Conservation (phyloP, 768 basidiomycete genomes). For the Pleurotus tuber-regium region DNA sequence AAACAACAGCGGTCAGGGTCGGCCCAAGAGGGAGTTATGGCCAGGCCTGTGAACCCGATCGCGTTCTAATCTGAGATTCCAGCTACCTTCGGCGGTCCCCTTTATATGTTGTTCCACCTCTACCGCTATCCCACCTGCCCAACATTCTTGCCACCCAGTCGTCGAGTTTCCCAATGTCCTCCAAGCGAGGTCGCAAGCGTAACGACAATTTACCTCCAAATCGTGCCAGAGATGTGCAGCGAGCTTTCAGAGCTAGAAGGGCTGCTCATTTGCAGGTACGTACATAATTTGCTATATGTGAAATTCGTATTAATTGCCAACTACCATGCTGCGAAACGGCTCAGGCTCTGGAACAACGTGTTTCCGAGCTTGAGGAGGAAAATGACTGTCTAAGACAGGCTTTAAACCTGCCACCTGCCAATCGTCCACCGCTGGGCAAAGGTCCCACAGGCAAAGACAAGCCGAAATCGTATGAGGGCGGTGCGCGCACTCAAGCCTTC, state of each 20-base stretch:
- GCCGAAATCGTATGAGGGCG: constrained; percentile 48
- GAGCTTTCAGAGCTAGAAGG: constrained; percentile 85
- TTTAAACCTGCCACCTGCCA: constrained; percentile 71
- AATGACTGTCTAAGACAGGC: constrained; percentile 70
- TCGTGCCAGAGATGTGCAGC: constrained; percentile 84
- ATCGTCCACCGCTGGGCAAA: constrained; percentile 70
- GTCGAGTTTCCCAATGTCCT: constrained; percentile 58
- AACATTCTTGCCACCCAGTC: constrained; percentile 24
- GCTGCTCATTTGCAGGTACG: constrained; percentile 82
- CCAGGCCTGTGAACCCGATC: constrained; percentile 11
- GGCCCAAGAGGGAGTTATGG: constrained; percentile 5
- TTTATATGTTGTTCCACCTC: constrained; percentile 37
- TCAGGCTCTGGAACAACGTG: constrained; percentile 80
- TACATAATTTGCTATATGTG: constrained; percentile 30
- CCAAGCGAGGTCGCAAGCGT: constrained; percentile 84
- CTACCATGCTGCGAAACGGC: constrained; percentile 23
- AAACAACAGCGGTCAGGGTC: constrained; percentile 6
- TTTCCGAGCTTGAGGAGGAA: constrained; percentile 82
- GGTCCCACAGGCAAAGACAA: constrained; percentile 89
- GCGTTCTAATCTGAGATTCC: constrained; percentile 13
- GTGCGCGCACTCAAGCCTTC: constrained; percentile 26
- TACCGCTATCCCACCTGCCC: constrained; percentile 24
- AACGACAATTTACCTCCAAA: constrained; percentile 79
- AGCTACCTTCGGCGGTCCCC: constrained; percentile 16
- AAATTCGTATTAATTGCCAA: constrained; percentile 37